Conservation (phyloP, 208 protist species). For the Trypanosoma mega region DNA sequence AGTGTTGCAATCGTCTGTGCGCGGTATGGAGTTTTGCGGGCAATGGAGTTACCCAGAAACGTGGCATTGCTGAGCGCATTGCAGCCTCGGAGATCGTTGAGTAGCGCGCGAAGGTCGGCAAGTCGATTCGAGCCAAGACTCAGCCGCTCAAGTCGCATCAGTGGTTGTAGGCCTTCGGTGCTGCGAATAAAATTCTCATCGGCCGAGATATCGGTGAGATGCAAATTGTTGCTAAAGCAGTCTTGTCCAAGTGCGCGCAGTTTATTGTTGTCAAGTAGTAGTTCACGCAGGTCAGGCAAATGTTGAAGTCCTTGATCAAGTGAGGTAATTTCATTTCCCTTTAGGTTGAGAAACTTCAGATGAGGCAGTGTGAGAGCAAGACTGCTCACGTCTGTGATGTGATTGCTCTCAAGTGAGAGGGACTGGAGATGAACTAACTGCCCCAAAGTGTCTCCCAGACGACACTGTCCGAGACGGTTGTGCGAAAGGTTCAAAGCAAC, state of each 20-base stretch:
- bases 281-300: conserved; percentile 80
- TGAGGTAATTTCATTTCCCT: conserved; percentile 81
- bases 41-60: conserved; percentile 70
- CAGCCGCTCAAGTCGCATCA: conserved; percentile 47
- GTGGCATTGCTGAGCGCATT: conserved; percentile 34
- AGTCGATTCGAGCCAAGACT: conserved; percentile 74
- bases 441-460: conserved; percentile 49
- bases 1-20: conserved; percentile 40
- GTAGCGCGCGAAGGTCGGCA: conserved; percentile 45
- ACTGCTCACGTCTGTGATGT: conserved; percentile 57
- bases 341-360: conserved; percentile 86
- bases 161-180: conserved; percentile 52
- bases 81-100: conserved; percentile 39
- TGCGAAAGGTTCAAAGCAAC: conserved; percentile 79
- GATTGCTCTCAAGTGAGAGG: conserved; percentile 86
- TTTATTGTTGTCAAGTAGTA: conserved; percentile 92
- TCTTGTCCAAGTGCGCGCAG: conserved; percentile 57
- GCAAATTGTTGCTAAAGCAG: conserved; percentile 50
- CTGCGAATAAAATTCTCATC: conserved; percentile 80
- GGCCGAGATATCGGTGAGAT: conserved; percentile 59
- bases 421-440: conserved; percentile 60
- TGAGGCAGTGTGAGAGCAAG: conserved; percentile 52
- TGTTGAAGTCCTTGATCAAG: conserved; percentile 75
- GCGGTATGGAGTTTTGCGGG: conserved; percentile 82
- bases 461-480: conserved; percentile 65